phyloP scores from a whole-genome alignment of 2,329 filamentous ascomycete species.

The Magnaporthales sp. region DNA sequence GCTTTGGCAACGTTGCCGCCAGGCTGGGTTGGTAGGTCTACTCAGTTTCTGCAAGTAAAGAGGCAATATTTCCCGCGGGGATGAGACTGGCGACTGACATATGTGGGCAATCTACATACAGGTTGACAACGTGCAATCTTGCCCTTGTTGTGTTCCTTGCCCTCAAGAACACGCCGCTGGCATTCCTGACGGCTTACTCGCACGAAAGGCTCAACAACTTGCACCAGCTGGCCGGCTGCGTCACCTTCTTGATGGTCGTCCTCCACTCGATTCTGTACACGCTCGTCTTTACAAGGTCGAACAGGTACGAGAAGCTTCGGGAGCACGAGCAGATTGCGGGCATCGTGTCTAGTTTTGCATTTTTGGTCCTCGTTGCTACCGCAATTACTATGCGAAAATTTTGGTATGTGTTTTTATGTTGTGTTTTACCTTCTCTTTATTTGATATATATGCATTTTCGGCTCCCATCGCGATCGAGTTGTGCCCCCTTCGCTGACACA shows the following conservation, averaged over 20 bases:
- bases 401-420: slow-evolving; percentile 16
- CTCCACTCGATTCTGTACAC: slow-evolving; percentile 37
- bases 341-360: slow-evolving; percentile 36
- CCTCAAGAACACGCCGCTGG: slow-evolving; percentile 50
- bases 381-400: slow-evolving; percentile 33
- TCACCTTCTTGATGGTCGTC: slow-evolving; percentile 34
- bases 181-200: slow-evolving; percentile 42
- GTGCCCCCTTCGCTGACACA: too few relatives aligned
- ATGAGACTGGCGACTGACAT: not conserved
- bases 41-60: not conserved
- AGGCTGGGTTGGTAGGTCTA: slow-evolving; percentile 24
- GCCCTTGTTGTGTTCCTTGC: slow-evolving; percentile 43
- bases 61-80: not conserved
- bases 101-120: slow-evolving; percentile 5
- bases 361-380: slow-evolving; percentile 34
- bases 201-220: slow-evolving; percentile 51
- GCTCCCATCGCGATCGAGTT: too few relatives aligned
- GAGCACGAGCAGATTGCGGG: slow-evolving; percentile 33
- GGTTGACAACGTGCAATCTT: slow-evolving; percentile 31
- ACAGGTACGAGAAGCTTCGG: slow-evolving; percentile 22
- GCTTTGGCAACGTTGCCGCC: slow-evolving; percentile 13
- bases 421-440: not conserved
- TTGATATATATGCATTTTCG: too few relatives aligned
- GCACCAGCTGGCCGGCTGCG: slow-evolving; percentile 44
- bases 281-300: slow-evolving; percentile 25